These are phyloP conservation scores for Xenoacremonium recifei DNA, from an alignment of 2,329 filamentous ascomycete genomes.

Conservation along the genomic window DNA sequence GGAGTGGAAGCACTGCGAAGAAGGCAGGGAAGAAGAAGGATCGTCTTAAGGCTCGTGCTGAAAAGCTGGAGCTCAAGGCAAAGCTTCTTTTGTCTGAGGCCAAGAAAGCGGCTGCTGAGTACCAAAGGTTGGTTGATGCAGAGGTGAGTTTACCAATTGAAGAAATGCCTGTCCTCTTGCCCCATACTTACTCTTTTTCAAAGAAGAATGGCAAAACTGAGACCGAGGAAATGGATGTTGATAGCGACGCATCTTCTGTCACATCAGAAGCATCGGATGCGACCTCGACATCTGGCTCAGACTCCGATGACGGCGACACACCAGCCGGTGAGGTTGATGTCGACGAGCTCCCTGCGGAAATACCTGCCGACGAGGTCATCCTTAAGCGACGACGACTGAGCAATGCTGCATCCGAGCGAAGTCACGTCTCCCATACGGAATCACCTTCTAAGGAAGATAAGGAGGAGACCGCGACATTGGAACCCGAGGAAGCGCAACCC, in stretches of 20 bases:
- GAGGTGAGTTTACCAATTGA: conserved; percentile 15
- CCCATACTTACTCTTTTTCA: conserved; percentile 1
- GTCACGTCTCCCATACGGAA: conserved; percentile 15
- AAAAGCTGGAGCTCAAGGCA: conserved; percentile 30
- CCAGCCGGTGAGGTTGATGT: conserved; percentile 11
- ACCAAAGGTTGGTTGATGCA: conserved; percentile 24
- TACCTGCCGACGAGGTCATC: conserved; percentile 29
- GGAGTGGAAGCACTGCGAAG: too few species aligned
- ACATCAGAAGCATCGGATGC: conserved; percentile 16
- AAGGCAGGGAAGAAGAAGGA: conserved; percentile 39
- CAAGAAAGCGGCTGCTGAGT: conserved; percentile 30
- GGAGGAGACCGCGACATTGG: conserved; percentile 7
- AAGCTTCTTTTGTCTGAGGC: conserved; percentile 41
- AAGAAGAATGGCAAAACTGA: conserved; percentile 7
- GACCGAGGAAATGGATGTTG: conserved; percentile 16
- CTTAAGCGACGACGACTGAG: conserved; percentile 32
- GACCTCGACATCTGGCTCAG: conserved; percentile 16
- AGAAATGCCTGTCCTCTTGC: not conserved
- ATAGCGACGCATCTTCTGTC: conserved; percentile 15
- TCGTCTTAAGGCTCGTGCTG: conserved; percentile 36
- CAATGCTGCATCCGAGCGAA: conserved; percentile 26
- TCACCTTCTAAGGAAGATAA: conserved; percentile 4
- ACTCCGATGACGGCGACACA: conserved; percentile 21
- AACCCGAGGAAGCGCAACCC: conserved; percentile 12
- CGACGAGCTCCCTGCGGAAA: conserved; percentile 17